Evolutionary conservation across 306 rosid species (phyloP).

Genomic region (Lablab purpureus): DNA sequence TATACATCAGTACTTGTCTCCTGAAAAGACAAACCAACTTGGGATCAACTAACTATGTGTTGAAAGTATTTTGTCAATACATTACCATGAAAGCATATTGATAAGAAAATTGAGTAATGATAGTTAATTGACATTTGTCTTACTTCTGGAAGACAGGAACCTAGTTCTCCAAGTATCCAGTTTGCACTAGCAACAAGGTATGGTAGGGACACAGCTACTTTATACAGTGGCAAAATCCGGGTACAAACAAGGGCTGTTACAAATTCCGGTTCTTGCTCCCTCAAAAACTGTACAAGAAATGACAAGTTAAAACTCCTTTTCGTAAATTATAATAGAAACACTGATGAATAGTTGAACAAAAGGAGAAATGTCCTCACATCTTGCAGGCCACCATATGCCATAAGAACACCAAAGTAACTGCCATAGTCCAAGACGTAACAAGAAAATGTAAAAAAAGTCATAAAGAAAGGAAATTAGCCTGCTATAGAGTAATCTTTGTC

Average conservation of each 20-base stretch:
- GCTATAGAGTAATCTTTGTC: neutral
- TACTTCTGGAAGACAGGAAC: constrained; percentile 86
- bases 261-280: constrained; percentile 77
- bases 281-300: constrained; percentile 72
- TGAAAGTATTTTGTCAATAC: neutral
- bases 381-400: constrained; percentile 85
- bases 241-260: constrained; percentile 59
- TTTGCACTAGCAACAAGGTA: constrained; percentile 85
- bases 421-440: constrained; percentile 42
- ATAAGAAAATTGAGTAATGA: constrained; percentile 34
- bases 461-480: constrained; percentile 12
- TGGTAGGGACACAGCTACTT: constrained; percentile 55
- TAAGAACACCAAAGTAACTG: constrained; percentile 90
- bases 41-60: constrained; percentile 14
- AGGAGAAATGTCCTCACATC: constrained; percentile 69
- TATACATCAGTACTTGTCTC: constrained; percentile 79
- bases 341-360: constrained; percentile 37
- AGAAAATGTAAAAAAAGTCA: constrained; percentile 30
- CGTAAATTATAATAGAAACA: constrained; percentile 31
- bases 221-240: constrained; percentile 78
- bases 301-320: neutral
- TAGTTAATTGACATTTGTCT: constrained; percentile 48
- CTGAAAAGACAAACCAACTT: constrained; percentile 57
- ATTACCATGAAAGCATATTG: constrained; percentile 36
- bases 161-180: constrained; percentile 95